Evolutionary conservation across 2,329 filamentous ascomycete genomes (phyloP), one percentile per base, ranked within the genome.

Genomic region (Xylariaceae sp.): DNA sequence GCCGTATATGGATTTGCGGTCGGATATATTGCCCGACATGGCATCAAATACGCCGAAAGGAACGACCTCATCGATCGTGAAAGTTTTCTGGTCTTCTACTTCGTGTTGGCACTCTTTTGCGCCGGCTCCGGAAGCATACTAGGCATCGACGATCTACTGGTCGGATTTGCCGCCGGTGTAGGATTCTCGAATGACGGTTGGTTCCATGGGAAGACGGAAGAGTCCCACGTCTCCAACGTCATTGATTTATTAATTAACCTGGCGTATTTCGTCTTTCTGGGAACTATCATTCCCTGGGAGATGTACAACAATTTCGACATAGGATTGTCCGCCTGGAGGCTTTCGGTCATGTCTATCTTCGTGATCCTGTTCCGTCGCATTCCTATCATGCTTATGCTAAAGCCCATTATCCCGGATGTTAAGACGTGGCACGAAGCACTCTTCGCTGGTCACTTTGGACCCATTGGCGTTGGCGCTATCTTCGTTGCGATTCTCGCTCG

Each of bases 151-250:
- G 94, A 99, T 71, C 75, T 99, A 49, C 81, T 99, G 3, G 89
- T 99, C 40, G 94, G 94, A 40, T 99, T 99, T 67, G 86, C 92
- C 11, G 90, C 89, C 53, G 94, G 94, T 55, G 94, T 99, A n/a
- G 94, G 94, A 52, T 99, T 99, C 76, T 96, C 91, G 64, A 99
- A 99, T 71, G 94, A 99, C 68, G 94, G 94, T 62, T 99, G 94
- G 94, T 99, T 99, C 66, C 88, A 89, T 12, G 89, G 96, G 68
- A 96, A 96, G 78, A 99, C 94, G 0, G 94, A 99, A 69, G 94
- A 99, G 72, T 92, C 94, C 0, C 94, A 97, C 70, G 94, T 99
- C 7, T 97, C 92, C 71, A 97, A 99, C 83, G 94, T 99, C 69
- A 99, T 99, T 67, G 94, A 99, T 77, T 73, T 99, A 70, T 77